A percentile compares a stretch with the other conserved stretches of the same genome.
These are phyloP conservation scores for Mucor irregularis DNA, from an alignment of 371 early-diverging fungal species.

Conservation along the genomic window DNA sequence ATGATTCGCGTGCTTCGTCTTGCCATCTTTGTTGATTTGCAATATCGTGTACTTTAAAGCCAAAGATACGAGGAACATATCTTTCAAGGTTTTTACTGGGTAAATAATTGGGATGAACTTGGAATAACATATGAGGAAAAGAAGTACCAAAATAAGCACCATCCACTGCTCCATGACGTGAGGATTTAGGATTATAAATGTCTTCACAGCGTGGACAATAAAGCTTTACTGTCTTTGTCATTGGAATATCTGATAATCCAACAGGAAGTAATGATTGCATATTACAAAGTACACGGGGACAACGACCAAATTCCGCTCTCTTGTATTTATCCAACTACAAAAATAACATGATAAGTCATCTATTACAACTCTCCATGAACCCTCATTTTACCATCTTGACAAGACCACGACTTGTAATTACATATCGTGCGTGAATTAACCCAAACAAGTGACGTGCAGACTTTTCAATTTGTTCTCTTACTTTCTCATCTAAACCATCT, in stretches of 20 bases:
- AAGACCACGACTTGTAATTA: constrained; percentile 84
- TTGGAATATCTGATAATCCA: constrained; percentile 84
- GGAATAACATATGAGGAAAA: constrained; percentile 93
- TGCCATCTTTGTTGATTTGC: constrained; percentile 85
- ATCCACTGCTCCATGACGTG: constrained; percentile 79
- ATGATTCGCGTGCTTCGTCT: constrained; percentile 72
- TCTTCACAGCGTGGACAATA: constrained; percentile 92
- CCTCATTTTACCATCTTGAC: constrained; percentile 68
- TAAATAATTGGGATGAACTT: constrained; percentile 80
- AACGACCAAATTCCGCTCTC: constrained; percentile 88
- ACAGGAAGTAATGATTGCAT: constrained; percentile 80
- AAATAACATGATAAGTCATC: background rate
- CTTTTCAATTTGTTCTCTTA: constrained; percentile 65
- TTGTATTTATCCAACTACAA: constrained; percentile 77
- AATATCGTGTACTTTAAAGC: constrained; percentile 84
- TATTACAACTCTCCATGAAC: background rate
- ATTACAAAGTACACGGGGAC: constrained; percentile 91
- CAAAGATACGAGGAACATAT: constrained; percentile 93
- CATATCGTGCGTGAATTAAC: constrained; percentile 88
- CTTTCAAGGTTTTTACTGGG: constrained; percentile 65
- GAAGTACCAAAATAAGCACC: constrained; percentile 97
- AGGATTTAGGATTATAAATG: constrained; percentile 86
- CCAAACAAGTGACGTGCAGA: constrained; percentile 86
- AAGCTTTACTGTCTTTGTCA: constrained; percentile 78
- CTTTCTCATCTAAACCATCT: constrained; percentile 62